These are phyloP conservation scores for Hordeum pubiflorum DNA, from an alignment of 202 grass and related monocot species.

Conservation along the genomic window DNA sequence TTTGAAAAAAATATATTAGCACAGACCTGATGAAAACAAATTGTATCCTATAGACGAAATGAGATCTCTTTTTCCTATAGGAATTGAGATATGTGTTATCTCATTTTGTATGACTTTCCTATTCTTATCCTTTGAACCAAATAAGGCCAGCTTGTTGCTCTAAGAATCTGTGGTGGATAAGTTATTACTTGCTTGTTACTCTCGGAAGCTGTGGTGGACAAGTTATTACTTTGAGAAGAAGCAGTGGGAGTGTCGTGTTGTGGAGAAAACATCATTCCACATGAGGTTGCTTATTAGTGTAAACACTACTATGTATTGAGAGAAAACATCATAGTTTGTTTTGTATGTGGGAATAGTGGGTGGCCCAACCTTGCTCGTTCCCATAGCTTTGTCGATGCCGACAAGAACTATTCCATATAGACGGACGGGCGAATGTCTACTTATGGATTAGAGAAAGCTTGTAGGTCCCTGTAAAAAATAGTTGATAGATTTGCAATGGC, in stretches of 20 bases:
- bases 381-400: background rate
- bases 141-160: background rate
- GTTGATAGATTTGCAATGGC: background rate
- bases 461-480: too few species aligned
- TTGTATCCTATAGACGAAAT: too few species aligned
- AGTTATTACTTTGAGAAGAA: background rate
- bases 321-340: background rate
- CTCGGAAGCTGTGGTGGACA: background rate
- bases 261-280: background rate
- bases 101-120: too few species aligned
- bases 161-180: background rate
- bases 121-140: too few species aligned
- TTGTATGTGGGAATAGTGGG: too few species aligned
- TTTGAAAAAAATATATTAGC: too few species aligned
- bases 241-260: background rate
- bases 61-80: too few species aligned
- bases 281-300: background rate
- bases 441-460: background rate
- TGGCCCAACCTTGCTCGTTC: too few species aligned
- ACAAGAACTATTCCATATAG: background rate
- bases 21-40: too few species aligned
- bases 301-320: background rate
- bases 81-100: too few species aligned
- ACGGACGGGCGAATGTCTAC: background rate
- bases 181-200: background rate